These are phyloP conservation scores for Colletotrichum caudatum DNA, from an alignment of 2,329 filamentous ascomycete species.

Conservation along the genomic window DNA sequence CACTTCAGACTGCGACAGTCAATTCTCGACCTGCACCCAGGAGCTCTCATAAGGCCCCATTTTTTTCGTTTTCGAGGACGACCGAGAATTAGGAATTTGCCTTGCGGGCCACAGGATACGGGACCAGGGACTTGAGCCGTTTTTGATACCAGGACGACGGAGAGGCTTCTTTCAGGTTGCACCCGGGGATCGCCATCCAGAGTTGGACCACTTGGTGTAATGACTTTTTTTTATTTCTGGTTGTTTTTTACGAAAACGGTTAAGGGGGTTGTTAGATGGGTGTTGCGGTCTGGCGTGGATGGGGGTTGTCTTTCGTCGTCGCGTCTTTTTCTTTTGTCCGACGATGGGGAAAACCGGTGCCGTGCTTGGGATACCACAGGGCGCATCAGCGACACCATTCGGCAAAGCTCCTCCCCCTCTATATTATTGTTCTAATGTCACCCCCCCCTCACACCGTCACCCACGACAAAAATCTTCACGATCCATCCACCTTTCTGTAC, in stretches of 20 bases:
- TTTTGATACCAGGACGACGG: constrained; percentile 1
- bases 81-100: constrained; percentile 13
- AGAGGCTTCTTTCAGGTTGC: neutral
- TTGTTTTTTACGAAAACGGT: constrained; percentile 20
- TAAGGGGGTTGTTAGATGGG: constrained; percentile 23
- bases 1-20: constrained; percentile 65
- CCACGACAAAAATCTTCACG: constrained; percentile 23
- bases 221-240: constrained; percentile 16
- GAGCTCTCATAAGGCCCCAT: constrained; percentile 47
- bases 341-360: constrained; percentile 31
- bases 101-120: constrained; percentile 8
- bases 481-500: constrained; percentile 42
- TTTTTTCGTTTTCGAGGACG: constrained; percentile 13
- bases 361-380: constrained; percentile 35
- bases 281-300: constrained; percentile 12
- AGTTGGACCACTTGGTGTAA: constrained; percentile 19
- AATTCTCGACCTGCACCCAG: constrained; percentile 60
- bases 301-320: constrained; percentile 12
- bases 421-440: constrained; percentile 43
- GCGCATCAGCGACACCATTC: constrained; percentile 28
- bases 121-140: neutral
- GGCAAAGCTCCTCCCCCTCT: constrained; percentile 33
- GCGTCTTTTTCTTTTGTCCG: constrained; percentile 13
- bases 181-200: constrained; percentile 8
- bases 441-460: constrained; percentile 8